Evolutionary conservation across 768 basidiomycete species (phyloP).

Genomic region (Rhodotorula kratochvilovae): DNA sequence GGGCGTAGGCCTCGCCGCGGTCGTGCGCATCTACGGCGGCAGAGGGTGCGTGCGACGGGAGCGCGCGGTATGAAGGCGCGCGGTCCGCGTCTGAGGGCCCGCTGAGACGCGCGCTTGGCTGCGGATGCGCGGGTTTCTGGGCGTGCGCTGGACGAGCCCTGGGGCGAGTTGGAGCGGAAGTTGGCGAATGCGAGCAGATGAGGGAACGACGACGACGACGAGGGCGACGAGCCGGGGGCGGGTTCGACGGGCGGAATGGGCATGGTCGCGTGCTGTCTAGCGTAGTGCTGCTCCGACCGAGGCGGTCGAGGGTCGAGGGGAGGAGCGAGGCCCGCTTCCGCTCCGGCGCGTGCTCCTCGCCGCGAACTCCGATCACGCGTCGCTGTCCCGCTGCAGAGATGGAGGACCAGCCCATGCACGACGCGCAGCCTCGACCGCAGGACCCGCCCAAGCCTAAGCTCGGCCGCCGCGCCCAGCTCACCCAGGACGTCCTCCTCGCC

Average conservation of each 20-base stretch:
- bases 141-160: not conserved
- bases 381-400: too few species aligned
- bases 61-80: not conserved
- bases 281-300: too few species aligned
- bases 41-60: not conserved
- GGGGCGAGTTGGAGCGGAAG: not conserved
- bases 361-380: too few species aligned
- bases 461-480: constrained; percentile 9
- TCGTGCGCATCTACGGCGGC: not conserved
- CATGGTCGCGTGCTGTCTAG: not conserved
- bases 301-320: too few species aligned
- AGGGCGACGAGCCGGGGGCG: not conserved
- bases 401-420: not conserved
- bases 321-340: too few species aligned
- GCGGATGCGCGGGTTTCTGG: too few species aligned
- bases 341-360: not conserved
- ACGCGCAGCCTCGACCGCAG: not conserved
- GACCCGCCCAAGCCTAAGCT: not conserved
- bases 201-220: not conserved
- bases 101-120: too few species aligned
- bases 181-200: not conserved
- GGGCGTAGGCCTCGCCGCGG: not conserved
- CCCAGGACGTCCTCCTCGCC: constrained; percentile 10
- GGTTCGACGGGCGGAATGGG: too few species aligned
- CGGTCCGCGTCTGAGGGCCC: too few species aligned